These are phyloP conservation scores for Ceratobasidium sp. DNA, from an alignment of 1,284 basidiomycete species.

Conservation along the genomic window DNA sequence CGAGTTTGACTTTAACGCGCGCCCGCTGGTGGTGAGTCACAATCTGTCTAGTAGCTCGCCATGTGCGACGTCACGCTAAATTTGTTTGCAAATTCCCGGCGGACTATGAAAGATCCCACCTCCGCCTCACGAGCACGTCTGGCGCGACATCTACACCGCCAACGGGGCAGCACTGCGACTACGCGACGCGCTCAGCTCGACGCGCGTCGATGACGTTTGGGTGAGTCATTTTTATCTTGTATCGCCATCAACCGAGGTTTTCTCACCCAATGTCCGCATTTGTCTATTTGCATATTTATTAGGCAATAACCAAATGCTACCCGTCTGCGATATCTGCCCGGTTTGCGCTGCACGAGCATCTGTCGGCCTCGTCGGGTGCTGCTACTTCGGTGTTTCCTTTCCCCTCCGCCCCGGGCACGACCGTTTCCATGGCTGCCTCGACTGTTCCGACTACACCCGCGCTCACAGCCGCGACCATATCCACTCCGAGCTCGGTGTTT, in stretches of 20 bases:
- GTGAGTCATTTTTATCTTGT: conserved; percentile 7
- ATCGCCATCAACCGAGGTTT: conserved; percentile 30
- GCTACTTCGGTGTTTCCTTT: background rate
- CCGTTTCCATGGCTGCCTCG: conserved; percentile 37
- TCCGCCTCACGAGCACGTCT: conserved; percentile 35
- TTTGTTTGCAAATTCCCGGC: conserved; percentile 17
- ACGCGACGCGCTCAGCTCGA: conserved; percentile 5
- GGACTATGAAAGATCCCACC: conserved; percentile 30
- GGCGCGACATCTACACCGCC: conserved; percentile 34
- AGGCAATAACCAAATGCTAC: conserved; percentile 33
- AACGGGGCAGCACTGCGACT: conserved; percentile 20
- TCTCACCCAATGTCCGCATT: conserved; percentile 39
- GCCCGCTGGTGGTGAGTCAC: conserved; percentile 32
- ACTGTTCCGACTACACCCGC: conserved; percentile 37
- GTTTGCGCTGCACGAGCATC: conserved; percentile 37
- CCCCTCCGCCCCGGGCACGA: conserved; percentile 39
- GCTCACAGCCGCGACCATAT: conserved; percentile 34
- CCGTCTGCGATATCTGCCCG: conserved; percentile 31
- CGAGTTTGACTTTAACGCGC: conserved; percentile 24
- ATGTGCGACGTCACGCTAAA: background rate
- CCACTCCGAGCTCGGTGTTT: conserved; percentile 31
- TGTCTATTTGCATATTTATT: conserved; percentile 5
- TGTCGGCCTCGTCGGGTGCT: background rate
- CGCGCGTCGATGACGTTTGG: conserved; percentile 32
- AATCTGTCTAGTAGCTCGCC: too few species aligned